phyloP scores from a whole-genome alignment of 805 yeast species.

The Metschnikowia vanudenii region DNA sequence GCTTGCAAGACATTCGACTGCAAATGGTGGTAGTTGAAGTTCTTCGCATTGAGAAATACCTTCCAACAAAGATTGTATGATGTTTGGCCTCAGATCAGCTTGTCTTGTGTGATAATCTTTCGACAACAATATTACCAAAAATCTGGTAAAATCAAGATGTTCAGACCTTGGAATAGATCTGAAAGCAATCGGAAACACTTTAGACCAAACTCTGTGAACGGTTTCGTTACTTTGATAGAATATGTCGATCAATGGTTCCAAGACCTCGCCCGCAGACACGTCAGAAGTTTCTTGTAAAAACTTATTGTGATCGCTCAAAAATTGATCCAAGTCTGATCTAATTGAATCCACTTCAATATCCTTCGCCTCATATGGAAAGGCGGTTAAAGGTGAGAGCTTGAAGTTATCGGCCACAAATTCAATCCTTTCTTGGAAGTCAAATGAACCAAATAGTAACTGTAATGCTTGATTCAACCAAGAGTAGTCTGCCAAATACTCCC shows the following conservation, averaged over 20 bases:
- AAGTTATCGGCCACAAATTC: conserved; percentile 48
- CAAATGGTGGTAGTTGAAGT: conserved; percentile 87
- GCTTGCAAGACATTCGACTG: conserved; percentile 82
- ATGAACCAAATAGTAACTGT: conserved; percentile 79
- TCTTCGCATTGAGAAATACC: conserved; percentile 75
- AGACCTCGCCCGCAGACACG: conserved; percentile 55
- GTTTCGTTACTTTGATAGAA: conserved; percentile 80
- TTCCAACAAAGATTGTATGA: conserved; percentile 76
- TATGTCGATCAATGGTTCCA: conserved; percentile 73
- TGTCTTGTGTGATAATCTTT: conserved; percentile 94
- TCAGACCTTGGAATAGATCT: conserved; percentile 74
- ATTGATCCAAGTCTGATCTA: conserved; percentile 19
- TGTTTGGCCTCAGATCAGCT: conserved; percentile 81
- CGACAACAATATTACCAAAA: conserved; percentile 73
- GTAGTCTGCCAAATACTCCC: conserved; percentile 93
- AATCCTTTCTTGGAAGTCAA: conserved; percentile 51
- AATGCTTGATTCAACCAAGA: conserved; percentile 94
- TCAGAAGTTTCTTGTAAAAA: conserved; percentile 32
- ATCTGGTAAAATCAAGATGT: conserved; percentile 78
- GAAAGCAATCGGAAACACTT: conserved; percentile 79
- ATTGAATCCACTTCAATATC: conserved; percentile 27
- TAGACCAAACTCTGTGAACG: conserved; percentile 80
- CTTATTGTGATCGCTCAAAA: conserved; percentile 28
- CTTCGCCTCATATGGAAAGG: conserved; percentile 29
- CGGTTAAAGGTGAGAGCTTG: conserved; percentile 52